These are phyloP conservation scores for Talaromyces sp. DNA, from an alignment of 2,329 filamentous ascomycete species.

Conservation along the genomic window DNA sequence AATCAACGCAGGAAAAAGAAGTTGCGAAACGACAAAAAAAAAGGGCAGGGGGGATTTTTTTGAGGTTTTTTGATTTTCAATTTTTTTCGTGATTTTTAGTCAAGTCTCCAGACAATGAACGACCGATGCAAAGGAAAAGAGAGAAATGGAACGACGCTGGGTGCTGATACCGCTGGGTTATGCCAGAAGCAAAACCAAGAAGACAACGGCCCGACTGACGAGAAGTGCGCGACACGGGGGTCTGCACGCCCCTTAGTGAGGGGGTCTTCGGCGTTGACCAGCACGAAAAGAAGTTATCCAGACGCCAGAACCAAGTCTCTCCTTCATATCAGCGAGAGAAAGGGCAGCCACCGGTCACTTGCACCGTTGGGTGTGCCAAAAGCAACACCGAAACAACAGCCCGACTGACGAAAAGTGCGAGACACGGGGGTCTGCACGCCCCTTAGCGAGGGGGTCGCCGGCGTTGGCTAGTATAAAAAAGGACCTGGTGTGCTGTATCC, in stretches of 20 bases:
- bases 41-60: not conserved
- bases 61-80: not conserved
- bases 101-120: not conserved
- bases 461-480: not conserved
- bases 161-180: not conserved
- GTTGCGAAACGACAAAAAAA: not conserved
- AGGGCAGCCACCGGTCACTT: not conserved
- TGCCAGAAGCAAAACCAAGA: not conserved
- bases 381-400: constrained; percentile 5
- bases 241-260: constrained; percentile 6
- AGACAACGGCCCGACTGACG: constrained; percentile 7
- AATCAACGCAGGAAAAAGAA: not conserved
- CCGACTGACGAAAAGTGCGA: constrained; percentile 5
- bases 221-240: constrained; percentile 1
- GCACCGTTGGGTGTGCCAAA: constrained; percentile 1
- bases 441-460: constrained; percentile 1
- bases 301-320: no score
- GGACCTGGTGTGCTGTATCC: not conserved
- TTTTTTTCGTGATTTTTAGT: not conserved
- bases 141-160: not conserved
- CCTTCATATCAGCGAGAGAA: not conserved
- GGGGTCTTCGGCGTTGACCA: constrained; percentile 7
- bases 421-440: constrained; percentile 4
- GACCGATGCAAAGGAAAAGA: not conserved
- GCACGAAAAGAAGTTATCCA: no score